Evolutionary conservation across 2,329 filamentous ascomycete genomes (phyloP), one percentile per base, ranked within the genome.

Genomic region (Pseudogymnoascus sp.): DNA sequence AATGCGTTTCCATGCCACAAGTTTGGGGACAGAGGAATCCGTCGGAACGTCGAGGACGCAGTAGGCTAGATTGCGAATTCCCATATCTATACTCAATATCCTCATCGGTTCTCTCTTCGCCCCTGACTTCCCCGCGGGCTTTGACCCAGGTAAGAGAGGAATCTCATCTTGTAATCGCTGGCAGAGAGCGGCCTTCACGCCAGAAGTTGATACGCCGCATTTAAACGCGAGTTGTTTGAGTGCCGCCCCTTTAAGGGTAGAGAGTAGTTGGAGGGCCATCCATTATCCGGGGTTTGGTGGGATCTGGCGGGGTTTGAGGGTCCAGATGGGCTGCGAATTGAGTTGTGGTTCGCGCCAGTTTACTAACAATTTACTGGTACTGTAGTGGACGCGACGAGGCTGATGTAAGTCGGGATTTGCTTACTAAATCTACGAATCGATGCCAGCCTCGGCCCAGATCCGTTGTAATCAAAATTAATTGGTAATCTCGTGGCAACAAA

Each of bases 61-160:
- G 72, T 86, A 91, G 1, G 90, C 90, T 3, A 96, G 78, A 72
- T 96, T 96, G 46, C 85, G 85, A 67, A 96, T 89, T 3, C 91
- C 91, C 84, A 95, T 88, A 73, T 96, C 91, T 66, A 96, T 88
- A 72, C 89, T 93, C 36, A 95, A 74, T 23, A 95, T 80, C 46
- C 86, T 80, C 68, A 78, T 64, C 49, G 68, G 63, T 2, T 12
- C 42, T 63, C 59, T 36, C 28, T 18, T 34, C 16, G 7, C 9
- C n/a, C 16, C 49, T 1, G 28, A 16, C 8, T 62, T 43, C 34
- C 31, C 60, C 6, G 16, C 42, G 60, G 53, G 28, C 14, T 46
- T 37, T 18, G 49, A 11, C 49, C 28, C 49, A 14, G 28, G 49
- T 6, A 42, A 40, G 34, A 60, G 53, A 2, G 62, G 46, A 16